A percentile compares a stretch with the other conserved stretches of the same genome.
Evolutionary conservation across 257 asterid species (phyloP).

Genomic region (Pogostemon cablin): DNA sequence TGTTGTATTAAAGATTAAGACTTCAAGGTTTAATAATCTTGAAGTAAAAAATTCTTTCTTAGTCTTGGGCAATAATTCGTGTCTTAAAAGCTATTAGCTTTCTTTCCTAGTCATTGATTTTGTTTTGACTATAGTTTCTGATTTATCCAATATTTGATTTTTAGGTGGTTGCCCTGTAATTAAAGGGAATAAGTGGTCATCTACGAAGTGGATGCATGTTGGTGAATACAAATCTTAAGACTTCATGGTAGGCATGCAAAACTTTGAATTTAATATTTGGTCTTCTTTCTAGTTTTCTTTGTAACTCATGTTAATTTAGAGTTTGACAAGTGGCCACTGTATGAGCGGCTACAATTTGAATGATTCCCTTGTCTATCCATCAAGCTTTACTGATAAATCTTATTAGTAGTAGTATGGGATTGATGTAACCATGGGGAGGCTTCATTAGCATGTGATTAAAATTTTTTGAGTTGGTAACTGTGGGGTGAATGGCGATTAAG

Average conservation of each 20-base stretch:
- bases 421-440: background rate
- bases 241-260: constrained; percentile 28
- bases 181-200: constrained; percentile 61
- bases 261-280: background rate
- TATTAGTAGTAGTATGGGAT: background rate
- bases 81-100: constrained; percentile 10
- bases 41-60: background rate
- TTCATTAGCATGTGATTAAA: background rate
- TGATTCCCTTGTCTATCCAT: background rate
- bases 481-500: no score
- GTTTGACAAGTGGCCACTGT: background rate
- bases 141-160: constrained; percentile 23
- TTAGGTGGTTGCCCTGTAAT: constrained; percentile 70
- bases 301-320: background rate
- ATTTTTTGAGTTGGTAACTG: no score
- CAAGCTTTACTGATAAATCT: background rate
- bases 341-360: background rate
- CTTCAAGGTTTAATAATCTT: constrained; percentile 1
- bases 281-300: constrained; percentile 21
- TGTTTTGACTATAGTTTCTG: constrained; percentile 1
- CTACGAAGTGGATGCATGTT: constrained; percentile 70
- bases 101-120: background rate
- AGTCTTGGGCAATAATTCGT: background rate
- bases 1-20: constrained; percentile 1
- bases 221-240: constrained; percentile 57